Conservation (phyloP, 177 flowering plant genomes). For the Telopea speciosissima region DNA sequence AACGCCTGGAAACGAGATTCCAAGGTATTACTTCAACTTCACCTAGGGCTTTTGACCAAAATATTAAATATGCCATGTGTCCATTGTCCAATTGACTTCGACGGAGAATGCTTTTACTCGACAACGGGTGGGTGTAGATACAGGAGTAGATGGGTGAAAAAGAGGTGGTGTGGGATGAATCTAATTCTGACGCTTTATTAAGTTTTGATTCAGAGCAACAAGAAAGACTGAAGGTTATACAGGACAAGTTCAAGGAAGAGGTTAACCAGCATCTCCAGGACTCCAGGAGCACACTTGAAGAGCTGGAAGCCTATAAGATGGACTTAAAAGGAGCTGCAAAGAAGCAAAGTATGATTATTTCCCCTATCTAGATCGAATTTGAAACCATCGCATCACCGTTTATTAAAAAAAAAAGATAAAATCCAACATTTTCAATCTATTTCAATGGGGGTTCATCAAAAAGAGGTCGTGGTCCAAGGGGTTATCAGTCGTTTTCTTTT, state of each 20-base stretch:
- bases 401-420: too few relatives aligned
- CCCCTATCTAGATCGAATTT: background rate
- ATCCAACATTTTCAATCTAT: too few relatives aligned
- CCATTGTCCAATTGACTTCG: background rate
- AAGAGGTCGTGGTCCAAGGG: too few relatives aligned
- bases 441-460: too few relatives aligned
- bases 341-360: conserved; percentile 60
- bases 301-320: conserved; percentile 47
- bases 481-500: too few relatives aligned
- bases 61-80: background rate
- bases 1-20: conserved; percentile 52
- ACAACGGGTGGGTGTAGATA: background rate
- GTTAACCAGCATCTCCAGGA: conserved; percentile 54
- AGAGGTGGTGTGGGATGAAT: too few relatives aligned
- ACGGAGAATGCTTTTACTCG: background rate
- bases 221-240: conserved; percentile 44
- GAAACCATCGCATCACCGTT: too few relatives aligned
- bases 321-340: conserved; percentile 53
- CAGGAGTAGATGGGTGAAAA: too few relatives aligned
- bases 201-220: conserved; percentile 56
- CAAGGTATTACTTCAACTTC: conserved; percentile 39
- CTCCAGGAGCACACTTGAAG: conserved; percentile 45
- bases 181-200: background rate
- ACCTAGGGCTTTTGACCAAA: background rate
- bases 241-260: conserved; percentile 61